A percentile compares a stretch with the other conserved stretches of the same genome.
phyloP scores from a whole-genome alignment of 2,329 filamentous ascomycete species.

The Xylaria sp. region DNA sequence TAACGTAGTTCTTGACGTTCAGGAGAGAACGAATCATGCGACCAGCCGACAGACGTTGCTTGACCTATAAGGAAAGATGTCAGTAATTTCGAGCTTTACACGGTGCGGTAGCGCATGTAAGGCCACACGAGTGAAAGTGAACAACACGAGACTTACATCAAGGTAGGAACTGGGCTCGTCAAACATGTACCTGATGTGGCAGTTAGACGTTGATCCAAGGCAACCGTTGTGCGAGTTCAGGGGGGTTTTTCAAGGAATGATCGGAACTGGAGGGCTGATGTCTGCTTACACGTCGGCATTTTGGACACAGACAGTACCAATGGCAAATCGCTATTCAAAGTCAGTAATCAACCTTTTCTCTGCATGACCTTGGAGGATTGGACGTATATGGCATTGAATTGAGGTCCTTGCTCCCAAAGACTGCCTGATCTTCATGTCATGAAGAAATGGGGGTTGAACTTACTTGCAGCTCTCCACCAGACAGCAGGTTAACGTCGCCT shows the following conservation, averaged over 20 bases:
- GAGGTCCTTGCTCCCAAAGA: background rate
- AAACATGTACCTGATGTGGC: constrained; percentile 74
- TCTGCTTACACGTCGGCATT: constrained; percentile 67
- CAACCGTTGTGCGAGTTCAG: background rate
- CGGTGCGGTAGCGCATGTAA: background rate
- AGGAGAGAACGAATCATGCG: constrained; percentile 88
- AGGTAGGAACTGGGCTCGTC: constrained; percentile 98
- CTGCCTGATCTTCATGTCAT: background rate
- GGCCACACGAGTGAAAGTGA: too few relatives aligned
- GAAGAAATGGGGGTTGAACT: background rate
- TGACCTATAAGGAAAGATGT: constrained; percentile 8
- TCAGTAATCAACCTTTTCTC: background rate
- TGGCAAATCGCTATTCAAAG: constrained; percentile 74
- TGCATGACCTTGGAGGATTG: background rate
- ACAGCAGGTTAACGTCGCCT: constrained; percentile 74
- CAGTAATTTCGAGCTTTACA: background rate
- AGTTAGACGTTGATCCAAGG: background rate
- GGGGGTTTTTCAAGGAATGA: background rate
- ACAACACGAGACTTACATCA: constrained; percentile 66
- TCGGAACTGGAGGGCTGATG: background rate
- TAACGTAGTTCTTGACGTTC: constrained; percentile 87
- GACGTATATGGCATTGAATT: background rate
- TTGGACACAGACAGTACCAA: constrained; percentile 91
- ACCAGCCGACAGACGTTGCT: constrained; percentile 91
- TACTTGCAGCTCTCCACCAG: constrained; percentile 81